Base-by-base conservation (phyloP, 1,284 basidiomycete species). In the Lentinula novae-zelandiae region DNA sequence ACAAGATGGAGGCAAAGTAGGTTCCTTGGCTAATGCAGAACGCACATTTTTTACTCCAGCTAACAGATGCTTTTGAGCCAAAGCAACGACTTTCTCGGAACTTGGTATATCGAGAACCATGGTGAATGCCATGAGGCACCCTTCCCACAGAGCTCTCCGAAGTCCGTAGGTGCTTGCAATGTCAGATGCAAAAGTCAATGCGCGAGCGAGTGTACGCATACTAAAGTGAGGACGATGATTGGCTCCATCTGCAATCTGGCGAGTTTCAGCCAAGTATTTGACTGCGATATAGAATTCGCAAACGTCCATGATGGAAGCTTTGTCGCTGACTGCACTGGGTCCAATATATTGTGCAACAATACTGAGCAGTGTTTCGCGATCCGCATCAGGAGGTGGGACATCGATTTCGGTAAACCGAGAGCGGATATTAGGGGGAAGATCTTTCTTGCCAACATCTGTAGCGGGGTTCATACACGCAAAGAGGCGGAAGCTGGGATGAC, bases 391-490 rank as follows among this genome's bases (percentile, higher is more conserved):
- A 12, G 96, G 86, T 12, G 92, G 87, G 3, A 98, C 96, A 70
- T 96, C 96, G 56, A 99, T 85, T 74, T 99, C 97, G 1, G 95
- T 98, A 77, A 99, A 99, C 36, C 93, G 87, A 6, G 90, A 87
- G 39, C 96, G 89, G 52, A 99, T 90, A 67, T 91, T 91, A 0
- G 92, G 87, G 9, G 95, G 93, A 1, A 99, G 86, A 68, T 98
- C 96, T 69, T 95, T 96, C 80, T 99, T 99, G 58, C 97, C 97
- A 20, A 98, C 93, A 66, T 99, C 97, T 2, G 96, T 99, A 0
- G 97, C 97, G 1, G 97, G 97, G 71, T 99, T 99, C 97, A 99
- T 99, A 72, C 97, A 99, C 1, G 95, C 96, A 69, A 99, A 99
- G 7, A 99, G 79, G 31, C 96, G 90, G 76, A 99, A 99, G 68